phyloP scores from a whole-genome alignment of 306 rosid genomes.

The Acacia crassicarpa region DNA sequence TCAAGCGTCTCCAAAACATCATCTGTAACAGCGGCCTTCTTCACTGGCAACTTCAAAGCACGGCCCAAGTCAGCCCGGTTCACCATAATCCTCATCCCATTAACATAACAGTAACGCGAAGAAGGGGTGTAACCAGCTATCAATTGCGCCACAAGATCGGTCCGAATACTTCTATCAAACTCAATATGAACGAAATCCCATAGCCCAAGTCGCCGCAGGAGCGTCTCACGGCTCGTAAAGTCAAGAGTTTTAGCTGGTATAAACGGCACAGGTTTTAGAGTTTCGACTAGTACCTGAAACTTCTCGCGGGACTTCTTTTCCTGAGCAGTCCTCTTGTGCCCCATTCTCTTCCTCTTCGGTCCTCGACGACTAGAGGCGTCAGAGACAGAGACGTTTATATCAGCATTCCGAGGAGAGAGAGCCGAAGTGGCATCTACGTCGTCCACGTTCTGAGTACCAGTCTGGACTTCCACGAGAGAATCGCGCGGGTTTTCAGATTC shows the following conservation, averaged over 20 bases:
- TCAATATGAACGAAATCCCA: slow-evolving; percentile 82
- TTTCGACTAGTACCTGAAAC: slow-evolving; percentile 45
- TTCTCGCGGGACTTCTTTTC: slow-evolving; percentile 52
- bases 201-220: slow-evolving; percentile 67
- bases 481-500: slow-evolving; percentile 14
- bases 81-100: slow-evolving; percentile 41
- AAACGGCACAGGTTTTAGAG: slow-evolving; percentile 79
- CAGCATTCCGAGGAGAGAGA: slow-evolving; percentile 38
- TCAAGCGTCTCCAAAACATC: slow-evolving; percentile 26
- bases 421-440: slow-evolving; percentile 36
- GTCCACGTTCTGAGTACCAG: slow-evolving; percentile 12
- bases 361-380: slow-evolving; percentile 39
- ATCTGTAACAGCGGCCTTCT: slow-evolving; percentile 38
- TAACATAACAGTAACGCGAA: slow-evolving; percentile 52
- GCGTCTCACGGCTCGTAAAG: slow-evolving; percentile 58
- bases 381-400: not conserved
- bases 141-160: slow-evolving; percentile 65
- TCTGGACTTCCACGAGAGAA: slow-evolving; percentile 14
- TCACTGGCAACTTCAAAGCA: slow-evolving; percentile 68
- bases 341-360: slow-evolving; percentile 38
- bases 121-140: slow-evolving; percentile 45
- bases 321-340: slow-evolving; percentile 36
- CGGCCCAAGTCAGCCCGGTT: slow-evolving; percentile 77
- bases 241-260: slow-evolving; percentile 56
- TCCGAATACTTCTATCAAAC: slow-evolving; percentile 53